These are phyloP conservation scores for Schizosaccharomyces octosporus DNA, from an alignment of 805 yeast species.

Conservation along the genomic window DNA sequence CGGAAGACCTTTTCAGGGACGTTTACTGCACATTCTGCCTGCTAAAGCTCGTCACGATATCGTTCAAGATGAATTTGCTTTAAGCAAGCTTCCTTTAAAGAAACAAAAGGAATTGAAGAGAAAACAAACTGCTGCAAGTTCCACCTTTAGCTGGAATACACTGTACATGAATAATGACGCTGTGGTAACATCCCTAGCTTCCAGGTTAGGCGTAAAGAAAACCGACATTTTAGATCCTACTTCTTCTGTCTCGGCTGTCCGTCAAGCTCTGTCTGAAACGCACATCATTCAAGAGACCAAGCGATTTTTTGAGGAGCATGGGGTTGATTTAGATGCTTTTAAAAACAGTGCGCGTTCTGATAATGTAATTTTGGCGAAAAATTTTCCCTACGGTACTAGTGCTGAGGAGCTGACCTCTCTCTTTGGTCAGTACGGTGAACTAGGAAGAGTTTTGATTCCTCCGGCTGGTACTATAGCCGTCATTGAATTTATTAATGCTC, in stretches of 20 bases:
- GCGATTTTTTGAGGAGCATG: constrained; percentile 59
- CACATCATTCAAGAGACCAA: constrained; percentile 82
- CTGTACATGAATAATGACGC: constrained; percentile 72
- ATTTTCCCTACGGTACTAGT: constrained; percentile 73
- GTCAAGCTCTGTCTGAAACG: constrained; percentile 92
- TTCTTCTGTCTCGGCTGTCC: constrained; percentile 68
- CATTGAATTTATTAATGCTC: constrained; percentile 60
- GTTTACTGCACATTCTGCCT: constrained; percentile 70
- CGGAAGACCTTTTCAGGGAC: constrained; percentile 79
- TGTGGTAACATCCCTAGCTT: constrained; percentile 70
- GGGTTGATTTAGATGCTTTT: constrained; percentile 62
- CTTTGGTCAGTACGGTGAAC: constrained; percentile 55
- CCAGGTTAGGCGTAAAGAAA: constrained; percentile 58
- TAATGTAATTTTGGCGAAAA: constrained; percentile 56
- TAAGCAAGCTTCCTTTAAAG: constrained; percentile 74
- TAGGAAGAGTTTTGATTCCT: constrained; percentile 69
- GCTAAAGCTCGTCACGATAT: constrained; percentile 52
- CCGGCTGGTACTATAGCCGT: constrained; percentile 92
- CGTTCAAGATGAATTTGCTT: constrained; percentile 67
- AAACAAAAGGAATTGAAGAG: constrained; percentile 69
- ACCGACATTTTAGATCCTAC: constrained; percentile 71
- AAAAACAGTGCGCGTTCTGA: constrained; percentile 47
- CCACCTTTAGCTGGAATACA: constrained; percentile 87
- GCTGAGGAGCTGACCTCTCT: constrained; percentile 58
- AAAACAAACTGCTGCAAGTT: constrained; percentile 61